Conservation (phyloP, 75 land plant genomes). For the Isoetes taiwanensis region DNA sequence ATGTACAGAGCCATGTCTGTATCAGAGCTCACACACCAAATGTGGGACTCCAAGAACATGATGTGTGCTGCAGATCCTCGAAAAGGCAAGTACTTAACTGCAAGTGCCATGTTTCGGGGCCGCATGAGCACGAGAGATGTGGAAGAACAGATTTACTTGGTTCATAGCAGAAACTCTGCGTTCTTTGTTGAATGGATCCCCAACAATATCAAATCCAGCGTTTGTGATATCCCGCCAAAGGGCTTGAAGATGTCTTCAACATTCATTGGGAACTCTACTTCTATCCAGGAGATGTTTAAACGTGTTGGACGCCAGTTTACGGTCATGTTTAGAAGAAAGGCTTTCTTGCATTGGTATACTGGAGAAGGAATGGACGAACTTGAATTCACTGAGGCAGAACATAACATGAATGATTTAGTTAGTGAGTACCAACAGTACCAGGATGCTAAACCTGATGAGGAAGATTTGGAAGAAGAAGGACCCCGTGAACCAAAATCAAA, state of each 20-base stretch:
- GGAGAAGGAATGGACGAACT: slow-evolving; percentile 55
- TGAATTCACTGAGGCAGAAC: slow-evolving; percentile 67
- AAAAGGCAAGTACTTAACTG: slow-evolving; percentile 1
- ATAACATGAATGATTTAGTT: slow-evolving; percentile 51
- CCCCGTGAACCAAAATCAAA: too few species aligned
- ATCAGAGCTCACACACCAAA: too few species aligned
- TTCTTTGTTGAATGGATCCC: too few species aligned
- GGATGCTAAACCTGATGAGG: slow-evolving; percentile 15
- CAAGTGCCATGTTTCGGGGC: background rate
- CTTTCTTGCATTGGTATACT: slow-evolving; percentile 47
- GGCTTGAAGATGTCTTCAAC: slow-evolving; percentile 28
- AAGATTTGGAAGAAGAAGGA: too few species aligned
- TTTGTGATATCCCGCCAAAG: slow-evolving; percentile 28
- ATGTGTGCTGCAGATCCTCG: too few species aligned
- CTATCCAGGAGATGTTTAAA: slow-evolving; percentile 5
- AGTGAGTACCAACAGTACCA: slow-evolving; percentile 6
- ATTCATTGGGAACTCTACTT: slow-evolving; percentile 30
- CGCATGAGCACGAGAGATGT: background rate
- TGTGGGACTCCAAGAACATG: too few species aligned
- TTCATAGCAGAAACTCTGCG: too few species aligned
- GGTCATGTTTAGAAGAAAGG: slow-evolving; percentile 38
- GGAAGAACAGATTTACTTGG: too few species aligned
- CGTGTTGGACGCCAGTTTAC: slow-evolving; percentile 28
- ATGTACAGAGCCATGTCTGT: background rate
- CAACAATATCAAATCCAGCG: slow-evolving; percentile 22